Evolutionary conservation across 345 rosid species (phyloP).

Genomic region (Hibiscus trionum): DNA sequence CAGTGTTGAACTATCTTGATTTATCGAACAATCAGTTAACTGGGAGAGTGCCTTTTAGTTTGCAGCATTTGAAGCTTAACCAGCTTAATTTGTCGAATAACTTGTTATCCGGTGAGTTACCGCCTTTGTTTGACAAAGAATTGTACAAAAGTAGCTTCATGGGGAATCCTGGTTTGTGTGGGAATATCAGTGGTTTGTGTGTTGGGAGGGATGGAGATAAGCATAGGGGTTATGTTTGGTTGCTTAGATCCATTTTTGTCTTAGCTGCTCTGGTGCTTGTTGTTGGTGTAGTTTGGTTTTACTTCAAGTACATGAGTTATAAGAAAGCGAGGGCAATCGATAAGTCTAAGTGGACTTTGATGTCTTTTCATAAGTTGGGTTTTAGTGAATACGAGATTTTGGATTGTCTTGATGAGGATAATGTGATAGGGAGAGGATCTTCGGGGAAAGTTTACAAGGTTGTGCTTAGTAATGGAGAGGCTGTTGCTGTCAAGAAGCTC

Average conservation of each 20-base stretch:
- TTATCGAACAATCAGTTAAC: slow-evolving; percentile 64
- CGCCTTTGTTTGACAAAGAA: slow-evolving; percentile 55
- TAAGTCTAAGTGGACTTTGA: slow-evolving; percentile 85
- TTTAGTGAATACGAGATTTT: slow-evolving; percentile 88
- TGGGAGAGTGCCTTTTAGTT: slow-evolving; percentile 53
- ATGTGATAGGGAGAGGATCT: slow-evolving; percentile 79
- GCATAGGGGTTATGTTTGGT: slow-evolving; percentile 59
- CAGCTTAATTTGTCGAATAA: slow-evolving; percentile 80
- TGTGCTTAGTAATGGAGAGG: slow-evolving; percentile 67
- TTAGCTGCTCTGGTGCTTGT: slow-evolving; percentile 62
- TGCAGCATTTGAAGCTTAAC: slow-evolving; percentile 87
- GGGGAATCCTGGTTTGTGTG: slow-evolving; percentile 84
- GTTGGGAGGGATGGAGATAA: slow-evolving; percentile 33
- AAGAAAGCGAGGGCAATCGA: slow-evolving; percentile 63
- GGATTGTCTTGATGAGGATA: slow-evolving; percentile 81
- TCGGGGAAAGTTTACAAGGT: slow-evolving; percentile 98
- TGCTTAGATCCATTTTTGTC: slow-evolving; percentile 59
- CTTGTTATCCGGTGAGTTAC: slow-evolving; percentile 54
- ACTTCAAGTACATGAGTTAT: slow-evolving; percentile 61
- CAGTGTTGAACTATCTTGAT: slow-evolving; percentile 84
- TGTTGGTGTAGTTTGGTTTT: slow-evolving; percentile 75
- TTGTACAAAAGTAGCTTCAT: slow-evolving; percentile 60
- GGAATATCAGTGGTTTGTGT: slow-evolving; percentile 58
- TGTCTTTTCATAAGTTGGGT: slow-evolving; percentile 92
- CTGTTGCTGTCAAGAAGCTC: slow-evolving; percentile 84